Evolutionary conservation across 305 asterid genomes (phyloP).

Genomic region (Salvia sclarea): DNA sequence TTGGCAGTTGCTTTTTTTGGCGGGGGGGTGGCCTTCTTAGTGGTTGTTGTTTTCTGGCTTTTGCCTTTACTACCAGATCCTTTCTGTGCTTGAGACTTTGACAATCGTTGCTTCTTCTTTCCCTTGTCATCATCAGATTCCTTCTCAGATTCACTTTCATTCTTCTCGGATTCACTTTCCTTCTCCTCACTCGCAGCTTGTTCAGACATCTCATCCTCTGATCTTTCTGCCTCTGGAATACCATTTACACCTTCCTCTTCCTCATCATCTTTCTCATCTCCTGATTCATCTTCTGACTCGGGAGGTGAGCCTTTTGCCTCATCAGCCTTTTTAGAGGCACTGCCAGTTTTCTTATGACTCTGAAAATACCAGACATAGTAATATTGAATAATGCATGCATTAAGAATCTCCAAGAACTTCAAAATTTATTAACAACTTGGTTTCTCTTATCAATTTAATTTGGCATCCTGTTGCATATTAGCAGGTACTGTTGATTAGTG

Average conservation of each 20-base stretch:
- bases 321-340: conserved; percentile 52
- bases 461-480: conserved; percentile 14
- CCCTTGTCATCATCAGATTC: conserved; percentile 46
- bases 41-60: conserved; percentile 42
- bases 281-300: conserved; percentile 65
- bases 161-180: conserved; percentile 55
- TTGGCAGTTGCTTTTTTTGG: conserved; percentile 54
- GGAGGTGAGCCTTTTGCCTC: conserved; percentile 41
- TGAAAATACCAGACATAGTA: conserved; percentile 33
- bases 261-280: conserved; percentile 43
- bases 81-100: conserved; percentile 44
- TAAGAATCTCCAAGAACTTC: conserved; percentile 8
- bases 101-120: conserved; percentile 41
- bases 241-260: conserved; percentile 44
- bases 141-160: conserved; percentile 50
- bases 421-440: background rate
- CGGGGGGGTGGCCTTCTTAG: conserved; percentile 51
- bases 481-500: conserved; percentile 37
- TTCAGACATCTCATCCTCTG: conserved; percentile 74
- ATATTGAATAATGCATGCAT: background rate
- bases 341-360: conserved; percentile 52
- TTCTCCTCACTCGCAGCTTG: conserved; percentile 63
- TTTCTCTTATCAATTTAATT: conserved; percentile 23
- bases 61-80: conserved; percentile 38
- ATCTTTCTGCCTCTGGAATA: conserved; percentile 50